phyloP scores from a whole-genome alignment of 2,329 filamentous ascomycete genomes.

The Neonectria hederae region DNA sequence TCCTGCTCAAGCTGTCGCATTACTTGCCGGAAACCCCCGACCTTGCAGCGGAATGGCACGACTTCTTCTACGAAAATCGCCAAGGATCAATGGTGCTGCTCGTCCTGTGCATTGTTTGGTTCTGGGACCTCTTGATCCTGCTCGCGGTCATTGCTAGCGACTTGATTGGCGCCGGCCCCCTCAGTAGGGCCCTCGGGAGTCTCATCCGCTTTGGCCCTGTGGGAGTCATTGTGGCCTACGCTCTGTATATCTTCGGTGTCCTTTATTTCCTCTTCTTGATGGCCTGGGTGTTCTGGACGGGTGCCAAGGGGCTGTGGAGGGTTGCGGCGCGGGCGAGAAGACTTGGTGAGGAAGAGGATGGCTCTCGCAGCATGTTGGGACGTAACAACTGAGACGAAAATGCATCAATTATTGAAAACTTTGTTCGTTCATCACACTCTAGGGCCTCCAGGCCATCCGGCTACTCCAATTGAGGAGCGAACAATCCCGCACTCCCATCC shows the following conservation, averaged over 20 bases:
- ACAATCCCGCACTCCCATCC: slow-evolving; percentile 6
- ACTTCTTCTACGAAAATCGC: slow-evolving; percentile 30
- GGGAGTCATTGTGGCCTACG: slow-evolving; percentile 1
- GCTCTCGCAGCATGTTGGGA: slow-evolving; percentile 14
- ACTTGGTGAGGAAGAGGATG: slow-evolving; percentile 22
- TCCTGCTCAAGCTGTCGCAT: slow-evolving; percentile 36
- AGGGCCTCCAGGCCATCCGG: slow-evolving; percentile 10
- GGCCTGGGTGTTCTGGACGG: slow-evolving; percentile 30
- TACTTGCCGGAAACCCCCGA: slow-evolving; percentile 17
- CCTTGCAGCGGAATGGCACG: slow-evolving; percentile 10
- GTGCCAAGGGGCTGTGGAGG: slow-evolving; percentile 24
- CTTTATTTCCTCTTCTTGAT: slow-evolving; percentile 17
- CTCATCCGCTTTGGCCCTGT: neutral
- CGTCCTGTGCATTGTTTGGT: slow-evolving; percentile 28
- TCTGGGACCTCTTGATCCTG: slow-evolving; percentile 18
- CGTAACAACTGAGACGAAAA: slow-evolving; percentile 19
- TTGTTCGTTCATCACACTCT: slow-evolving; percentile 8
- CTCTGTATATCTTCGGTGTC: slow-evolving; percentile 10
- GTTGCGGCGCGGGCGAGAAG: slow-evolving; percentile 19
- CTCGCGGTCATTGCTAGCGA: slow-evolving; percentile 13
- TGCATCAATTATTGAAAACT: slow-evolving; percentile 16
- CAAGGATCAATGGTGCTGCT: slow-evolving; percentile 32
- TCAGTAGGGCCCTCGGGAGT: slow-evolving; percentile 8
- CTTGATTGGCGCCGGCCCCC: neutral
- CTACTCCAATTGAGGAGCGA: slow-evolving; percentile 17